These are phyloP conservation scores for Colletotrichum eleusines DNA, from an alignment of 2,329 filamentous ascomycete species.

Conservation along the genomic window DNA sequence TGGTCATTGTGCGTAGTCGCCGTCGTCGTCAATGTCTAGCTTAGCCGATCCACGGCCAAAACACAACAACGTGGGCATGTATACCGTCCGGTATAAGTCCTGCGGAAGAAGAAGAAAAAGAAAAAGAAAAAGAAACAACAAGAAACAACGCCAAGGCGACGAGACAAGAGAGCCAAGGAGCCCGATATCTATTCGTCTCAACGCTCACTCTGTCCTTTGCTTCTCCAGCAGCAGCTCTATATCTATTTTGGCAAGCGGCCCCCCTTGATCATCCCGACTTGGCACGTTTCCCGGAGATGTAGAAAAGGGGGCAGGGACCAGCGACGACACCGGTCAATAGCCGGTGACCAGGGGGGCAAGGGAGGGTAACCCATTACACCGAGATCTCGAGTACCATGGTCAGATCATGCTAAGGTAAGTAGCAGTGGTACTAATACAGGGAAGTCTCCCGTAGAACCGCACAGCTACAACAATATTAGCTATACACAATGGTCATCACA, in stretches of 20 bases:
- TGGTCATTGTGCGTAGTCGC: slow-evolving; percentile 12
- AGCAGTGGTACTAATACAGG: too few species aligned
- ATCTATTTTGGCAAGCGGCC: slow-evolving; percentile 18
- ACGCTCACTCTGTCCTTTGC: too few species aligned
- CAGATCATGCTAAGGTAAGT: background rate
- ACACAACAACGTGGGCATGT: slow-evolving; percentile 28
- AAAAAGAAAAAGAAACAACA: background rate
- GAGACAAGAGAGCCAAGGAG: background rate
- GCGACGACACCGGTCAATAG: background rate
- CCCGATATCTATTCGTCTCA: background rate
- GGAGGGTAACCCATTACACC: slow-evolving; percentile 8
- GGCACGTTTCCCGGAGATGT: background rate
- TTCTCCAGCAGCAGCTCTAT: background rate
- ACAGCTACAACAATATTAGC: too few species aligned
- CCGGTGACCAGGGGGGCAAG: background rate
- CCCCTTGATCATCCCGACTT: slow-evolving; percentile 34
- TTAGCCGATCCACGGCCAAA: slow-evolving; percentile 39
- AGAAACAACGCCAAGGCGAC: background rate
- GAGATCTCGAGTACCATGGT: slow-evolving; percentile 18
- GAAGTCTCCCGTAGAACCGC: too few species aligned
- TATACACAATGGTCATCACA: too few species aligned
- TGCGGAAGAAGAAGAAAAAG: background rate
- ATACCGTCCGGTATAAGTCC: background rate
- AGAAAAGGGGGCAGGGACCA: background rate
- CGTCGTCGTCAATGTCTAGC: background rate